Evolutionary conservation across 2,329 filamentous ascomycete genomes (phyloP), one percentile per base, ranked within the genome.

Genomic region (Diaporthe amygdali): DNA sequence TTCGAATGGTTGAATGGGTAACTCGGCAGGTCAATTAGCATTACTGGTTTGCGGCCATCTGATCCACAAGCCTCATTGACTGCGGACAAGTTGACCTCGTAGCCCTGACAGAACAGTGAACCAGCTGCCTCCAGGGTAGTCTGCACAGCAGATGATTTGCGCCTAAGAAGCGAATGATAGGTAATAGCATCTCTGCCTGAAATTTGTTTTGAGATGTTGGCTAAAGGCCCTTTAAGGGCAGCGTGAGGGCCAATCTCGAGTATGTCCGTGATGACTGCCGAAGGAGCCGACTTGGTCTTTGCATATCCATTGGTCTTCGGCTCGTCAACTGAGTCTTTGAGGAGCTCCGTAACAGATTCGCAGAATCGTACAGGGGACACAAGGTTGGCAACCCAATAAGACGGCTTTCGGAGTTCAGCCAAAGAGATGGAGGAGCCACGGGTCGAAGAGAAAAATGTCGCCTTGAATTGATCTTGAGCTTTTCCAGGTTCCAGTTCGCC

Each of bases 1-100:
- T 79, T 81, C 2, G 82, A 78, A 72, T 84, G 80, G 52, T 84
- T 82, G 81, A 84, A 87, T 1, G 83, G 80, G 66, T 87, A 87
- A 4, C 82, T 79, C 1, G 82, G 80, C 32, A 87, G 78, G 73
- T 87, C 84, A 1, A 79, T 79, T 2, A 86, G 72, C 6, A 84
- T 68, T 12, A 46, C 12, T 9, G 71, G 41, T 17, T 49, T 51
- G 22, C 37, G 41, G 27, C 39, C 30, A 30, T 46, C 54, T 6
- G 30, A 39, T 15, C 51, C n/a, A n/a, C 15, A 12, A 37, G 37
- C 64, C 5, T 55, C 39, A 47, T 77, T 77, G 63, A 74, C 69
- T 4, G 71, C 64, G 12, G 30, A 49, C 22, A 71, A 34, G 15
- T 71, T 22, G 41, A 69, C 46, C 2, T 64, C 34, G 14, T 61